These are phyloP conservation scores for Pestalotiopsis sp. DNA, from an alignment of 2,329 filamentous ascomycete genomes.

Conservation along the genomic window DNA sequence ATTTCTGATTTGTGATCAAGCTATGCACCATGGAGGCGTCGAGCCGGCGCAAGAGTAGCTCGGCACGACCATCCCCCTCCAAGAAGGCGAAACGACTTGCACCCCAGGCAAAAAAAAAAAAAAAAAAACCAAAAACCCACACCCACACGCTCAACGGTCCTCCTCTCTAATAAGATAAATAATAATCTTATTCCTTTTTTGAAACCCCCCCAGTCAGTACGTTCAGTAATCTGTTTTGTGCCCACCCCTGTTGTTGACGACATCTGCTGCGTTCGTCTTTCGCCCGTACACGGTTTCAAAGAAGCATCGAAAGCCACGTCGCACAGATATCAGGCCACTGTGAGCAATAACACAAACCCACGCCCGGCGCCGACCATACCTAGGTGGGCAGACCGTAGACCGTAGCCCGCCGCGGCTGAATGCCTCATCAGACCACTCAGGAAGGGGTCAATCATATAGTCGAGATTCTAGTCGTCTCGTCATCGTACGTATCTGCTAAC, in stretches of 20 bases:
- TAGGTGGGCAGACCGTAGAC: background rate
- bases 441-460: background rate
- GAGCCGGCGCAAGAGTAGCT: conserved; percentile 1
- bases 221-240: background rate
- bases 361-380: background rate
- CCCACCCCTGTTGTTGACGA: background rate
- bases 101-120: background rate
- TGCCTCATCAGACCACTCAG: background rate
- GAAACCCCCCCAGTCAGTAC: background rate
- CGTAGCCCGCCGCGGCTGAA: background rate
- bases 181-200: background rate
- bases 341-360: background rate
- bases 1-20: conserved; percentile 9
- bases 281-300: background rate
- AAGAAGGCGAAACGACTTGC: background rate
- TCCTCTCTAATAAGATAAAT: background rate
- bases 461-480: background rate
- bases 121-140: background rate
- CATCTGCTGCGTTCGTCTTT: background rate
- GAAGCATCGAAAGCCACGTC: background rate
- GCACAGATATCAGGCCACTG: background rate
- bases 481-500: background rate
- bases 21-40: conserved; percentile 1
- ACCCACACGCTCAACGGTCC: background rate
- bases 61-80: background rate